A percentile compares a stretch with the other conserved stretches of the same genome.
These are phyloP conservation scores for Trichoderma guizhouense DNA, from an alignment of 2,329 filamentous ascomycete species.

Conservation along the genomic window DNA sequence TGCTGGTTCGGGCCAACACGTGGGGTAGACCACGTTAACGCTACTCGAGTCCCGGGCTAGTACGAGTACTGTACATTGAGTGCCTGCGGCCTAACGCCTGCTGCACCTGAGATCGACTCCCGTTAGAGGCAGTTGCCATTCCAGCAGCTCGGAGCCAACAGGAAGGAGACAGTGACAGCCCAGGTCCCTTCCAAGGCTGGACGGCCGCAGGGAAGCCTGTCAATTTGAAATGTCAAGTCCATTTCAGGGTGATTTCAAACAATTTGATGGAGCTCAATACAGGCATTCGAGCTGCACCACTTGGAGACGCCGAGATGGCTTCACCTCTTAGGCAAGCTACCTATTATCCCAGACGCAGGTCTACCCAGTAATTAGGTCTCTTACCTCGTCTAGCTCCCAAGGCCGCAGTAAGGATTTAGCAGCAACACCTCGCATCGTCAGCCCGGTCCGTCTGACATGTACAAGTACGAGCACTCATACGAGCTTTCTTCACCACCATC, in stretches of 20 bases:
- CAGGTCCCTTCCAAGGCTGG: not conserved
- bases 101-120: not conserved
- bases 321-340: not conserved
- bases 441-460: not conserved
- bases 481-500: not conserved
- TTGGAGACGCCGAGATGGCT: not conserved
- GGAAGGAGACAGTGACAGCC: conserved; percentile 15
- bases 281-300: not conserved
- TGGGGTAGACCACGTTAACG: not conserved
- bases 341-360: not conserved
- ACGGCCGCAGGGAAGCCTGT: not conserved
- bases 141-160: conserved; percentile 13
- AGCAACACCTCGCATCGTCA: not conserved
- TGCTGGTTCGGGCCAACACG: not conserved
- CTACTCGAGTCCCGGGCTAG: not conserved
- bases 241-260: not conserved
- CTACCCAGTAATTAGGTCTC: not conserved
- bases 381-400: not conserved
- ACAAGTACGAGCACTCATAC: not conserved
- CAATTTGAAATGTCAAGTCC: not conserved
- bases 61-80: not conserved
- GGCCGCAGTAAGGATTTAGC: not conserved
- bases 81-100: not conserved
- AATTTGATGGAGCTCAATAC: not conserved
- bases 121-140: not conserved